Conservation (phyloP, 768 basidiomycete genomes). For the Trametes villosa region DNA sequence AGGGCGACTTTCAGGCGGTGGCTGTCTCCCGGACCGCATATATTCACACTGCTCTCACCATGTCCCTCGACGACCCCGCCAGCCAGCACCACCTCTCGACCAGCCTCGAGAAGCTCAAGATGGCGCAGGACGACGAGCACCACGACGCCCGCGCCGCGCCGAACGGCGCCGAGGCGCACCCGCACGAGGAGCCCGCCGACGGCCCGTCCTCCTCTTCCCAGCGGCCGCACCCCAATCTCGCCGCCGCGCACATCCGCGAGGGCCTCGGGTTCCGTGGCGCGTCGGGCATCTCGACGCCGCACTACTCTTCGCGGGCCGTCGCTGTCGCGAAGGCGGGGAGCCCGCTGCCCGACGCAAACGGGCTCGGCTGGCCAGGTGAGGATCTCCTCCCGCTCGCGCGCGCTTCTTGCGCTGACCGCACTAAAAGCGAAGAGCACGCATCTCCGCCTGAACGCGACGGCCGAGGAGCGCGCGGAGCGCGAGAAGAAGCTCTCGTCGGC, state of each 20-base stretch:
- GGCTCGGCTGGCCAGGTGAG: constrained; percentile 92
- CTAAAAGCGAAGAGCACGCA: constrained; percentile 86
- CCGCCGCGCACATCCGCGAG: constrained; percentile 54
- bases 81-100: constrained; percentile 46
- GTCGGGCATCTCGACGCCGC: constrained; percentile 71
- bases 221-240: constrained; percentile 6
- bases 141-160: constrained; percentile 3
- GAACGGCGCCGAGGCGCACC: constrained; percentile 15
- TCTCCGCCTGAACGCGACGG: constrained; percentile 79
- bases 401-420: constrained; percentile 11
- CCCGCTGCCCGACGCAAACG: constrained; percentile 59
- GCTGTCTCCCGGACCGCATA: neutral
- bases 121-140: constrained; percentile 23
- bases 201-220: constrained; percentile 12
- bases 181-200: constrained; percentile 12
- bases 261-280: constrained; percentile 81
- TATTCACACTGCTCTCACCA: constrained; percentile 12
- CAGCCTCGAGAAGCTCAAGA: constrained; percentile 52
- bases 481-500: constrained; percentile 81
- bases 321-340: constrained; percentile 31
- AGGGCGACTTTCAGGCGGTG: neutral
- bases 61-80: constrained; percentile 33
- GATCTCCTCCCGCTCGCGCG: neutral
- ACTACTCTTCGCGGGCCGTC: constrained; percentile 38
- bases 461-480: constrained; percentile 69